Base-by-base conservation (phyloP, 2,329 filamentous ascomycete genomes). In the Karstenula rhodostoma region DNA sequence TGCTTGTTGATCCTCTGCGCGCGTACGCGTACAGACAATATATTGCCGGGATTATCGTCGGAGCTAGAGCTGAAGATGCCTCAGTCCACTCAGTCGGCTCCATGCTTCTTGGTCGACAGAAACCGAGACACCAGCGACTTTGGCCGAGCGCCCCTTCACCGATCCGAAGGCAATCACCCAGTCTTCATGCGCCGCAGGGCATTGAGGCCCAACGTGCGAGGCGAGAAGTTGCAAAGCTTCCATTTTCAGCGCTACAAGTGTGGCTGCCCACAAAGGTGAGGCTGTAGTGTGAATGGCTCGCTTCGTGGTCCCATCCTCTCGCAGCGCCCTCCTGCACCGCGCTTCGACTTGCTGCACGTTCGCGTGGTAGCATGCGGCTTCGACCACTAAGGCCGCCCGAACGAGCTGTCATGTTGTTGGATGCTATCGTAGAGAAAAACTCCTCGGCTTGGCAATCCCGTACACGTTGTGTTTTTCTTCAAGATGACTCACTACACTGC, bases 191-290 rank as follows among this genome's bases (percentile, higher is more conserved):
- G 51, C 59, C 35, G 55, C 40, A 49, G 29, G 57, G 56, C 59
- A 61, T 72, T 70, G 72, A 66, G 67, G 73, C 73, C 73, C 73
- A 73, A 74, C 64, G 37, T 51, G 43, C 52, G 59, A 62, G 67
- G 69, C 71, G 67, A 64, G 66, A 54, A 63, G 44, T 27, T 47
- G 37, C 44, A 35, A 17, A 29, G 52, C 60, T 63, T 58, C 57
- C 53, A 59, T 61, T 60, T 59, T 33, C 55, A 54, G 57, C 54
- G 52, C 47, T 58, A 51, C 61, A 57, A 64, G 60, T 66, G 64
- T 71, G 67, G 68, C 66, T 69, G 64, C 53, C 29, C 59, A 62
- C 59, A 73, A 70, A 64, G 25, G 63, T 72, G 71, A 74, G 72
- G 71, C 73, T 67, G 67, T 65, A 68, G 69, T 63, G 66, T 73